phyloP scores from a whole-genome alignment of 345 rosid genomes.

The Punica granatum region DNA sequence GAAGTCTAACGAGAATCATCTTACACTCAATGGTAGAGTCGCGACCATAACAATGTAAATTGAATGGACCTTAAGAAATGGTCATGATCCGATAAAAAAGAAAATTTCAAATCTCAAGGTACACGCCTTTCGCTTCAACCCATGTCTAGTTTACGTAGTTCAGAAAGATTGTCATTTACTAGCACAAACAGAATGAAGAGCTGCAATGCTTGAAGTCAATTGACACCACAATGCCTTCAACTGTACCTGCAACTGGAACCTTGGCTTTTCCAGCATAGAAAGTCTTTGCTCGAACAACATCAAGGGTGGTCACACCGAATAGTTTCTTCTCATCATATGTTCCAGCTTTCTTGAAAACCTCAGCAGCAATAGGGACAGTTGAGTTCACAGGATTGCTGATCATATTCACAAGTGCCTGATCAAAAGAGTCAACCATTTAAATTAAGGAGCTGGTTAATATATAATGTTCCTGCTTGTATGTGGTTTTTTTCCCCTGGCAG shows the following conservation, averaged over 20 bases:
- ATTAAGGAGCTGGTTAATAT: no score
- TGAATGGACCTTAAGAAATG: neutral
- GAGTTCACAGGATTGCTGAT: constrained; percentile 78
- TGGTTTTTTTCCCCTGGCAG: constrained; percentile 1
- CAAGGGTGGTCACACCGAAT: constrained; percentile 68
- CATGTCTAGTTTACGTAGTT: neutral
- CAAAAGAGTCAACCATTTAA: no score
- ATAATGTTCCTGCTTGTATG: no score
- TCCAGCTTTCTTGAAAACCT: constrained; percentile 67
- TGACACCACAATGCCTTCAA: neutral
- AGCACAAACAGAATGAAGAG: neutral
- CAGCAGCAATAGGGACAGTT: constrained; percentile 79
- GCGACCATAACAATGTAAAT: neutral
- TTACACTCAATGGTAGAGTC: neutral
- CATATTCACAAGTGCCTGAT: constrained; percentile 54
- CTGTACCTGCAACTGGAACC: constrained; percentile 37
- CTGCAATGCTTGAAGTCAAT: neutral
- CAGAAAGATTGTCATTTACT: neutral
- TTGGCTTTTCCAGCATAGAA: constrained; percentile 72
- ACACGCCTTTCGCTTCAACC: neutral
- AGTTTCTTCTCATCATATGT: constrained; percentile 57
- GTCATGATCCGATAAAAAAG: neutral
- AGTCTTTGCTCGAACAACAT: constrained; percentile 70
- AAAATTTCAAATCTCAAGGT: neutral
- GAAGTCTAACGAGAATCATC: neutral